Percentiles rank a stretch among this genome's conserved stretches.
Conservation (phyloP, 495 filamentous ascomycete species). For the Pseudotulostoma volvatum region DNA sequence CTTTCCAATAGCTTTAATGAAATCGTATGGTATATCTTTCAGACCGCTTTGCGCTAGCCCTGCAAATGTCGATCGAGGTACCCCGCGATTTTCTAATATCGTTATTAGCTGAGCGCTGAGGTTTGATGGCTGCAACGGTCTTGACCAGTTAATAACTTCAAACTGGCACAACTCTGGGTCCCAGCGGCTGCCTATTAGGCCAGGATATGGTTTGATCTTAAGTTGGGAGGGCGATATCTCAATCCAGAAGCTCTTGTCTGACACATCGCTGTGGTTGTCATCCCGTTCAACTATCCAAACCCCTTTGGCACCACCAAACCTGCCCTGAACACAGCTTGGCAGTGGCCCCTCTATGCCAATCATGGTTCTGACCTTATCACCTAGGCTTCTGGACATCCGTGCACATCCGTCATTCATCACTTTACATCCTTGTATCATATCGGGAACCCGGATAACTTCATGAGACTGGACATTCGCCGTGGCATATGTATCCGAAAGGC, state of each 20-base stretch:
- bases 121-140: slow-evolving; percentile 42
- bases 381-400: slow-evolving; percentile 48
- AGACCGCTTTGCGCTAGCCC: slow-evolving; percentile 41
- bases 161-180: slow-evolving; percentile 46
- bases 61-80: slow-evolving; percentile 39
- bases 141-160: slow-evolving; percentile 50
- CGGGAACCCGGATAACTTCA: slow-evolving; percentile 22
- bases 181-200: slow-evolving; percentile 25
- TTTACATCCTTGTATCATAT: slow-evolving; percentile 11
- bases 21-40: slow-evolving; percentile 28
- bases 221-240: slow-evolving; percentile 62
- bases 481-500: slow-evolving; percentile 27
- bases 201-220: slow-evolving; percentile 52
- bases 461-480: slow-evolving; percentile 28
- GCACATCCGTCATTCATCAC: slow-evolving; percentile 79
- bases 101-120: slow-evolving; percentile 66
- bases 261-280: slow-evolving; percentile 13
- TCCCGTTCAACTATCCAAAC: slow-evolving; percentile 60
- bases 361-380: slow-evolving; percentile 37
- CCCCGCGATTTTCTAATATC: slow-evolving; percentile 51
- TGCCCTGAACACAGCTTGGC: slow-evolving; percentile 63
- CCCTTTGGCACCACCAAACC: slow-evolving; percentile 76
- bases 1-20: slow-evolving; percentile 38
- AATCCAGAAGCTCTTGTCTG: slow-evolving; percentile 58
- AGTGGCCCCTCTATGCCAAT: slow-evolving; percentile 41